Conservation (phyloP, 768 basidiomycete species). For the Glaciozyma antarctica region DNA sequence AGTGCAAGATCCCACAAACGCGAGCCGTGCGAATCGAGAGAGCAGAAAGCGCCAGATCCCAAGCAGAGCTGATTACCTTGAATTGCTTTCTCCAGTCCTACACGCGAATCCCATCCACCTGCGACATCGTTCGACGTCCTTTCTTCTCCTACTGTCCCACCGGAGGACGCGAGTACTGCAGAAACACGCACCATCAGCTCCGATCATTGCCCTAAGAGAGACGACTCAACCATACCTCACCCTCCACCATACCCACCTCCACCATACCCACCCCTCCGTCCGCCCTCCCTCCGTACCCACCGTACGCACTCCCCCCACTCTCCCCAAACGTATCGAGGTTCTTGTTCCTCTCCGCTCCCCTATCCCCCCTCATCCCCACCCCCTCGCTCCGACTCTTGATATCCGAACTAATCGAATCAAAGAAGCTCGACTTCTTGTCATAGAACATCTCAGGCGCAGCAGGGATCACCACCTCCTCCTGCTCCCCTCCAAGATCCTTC, state of each 20-base stretch:
- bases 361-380: constrained; percentile 11
- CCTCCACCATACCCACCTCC: not conserved
- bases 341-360: constrained; percentile 29
- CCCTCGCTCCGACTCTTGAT: constrained; percentile 21
- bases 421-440: constrained; percentile 36
- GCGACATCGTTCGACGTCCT: too few species aligned
- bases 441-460: constrained; percentile 29
- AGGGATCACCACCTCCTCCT: constrained; percentile 26
- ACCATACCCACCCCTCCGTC: not conserved
- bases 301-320: constrained; percentile 19
- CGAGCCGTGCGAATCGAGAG: too few species aligned
- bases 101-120: too few species aligned
- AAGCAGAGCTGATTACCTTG: too few species aligned
- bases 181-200: too few species aligned
- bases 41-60: too few species aligned
- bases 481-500: constrained; percentile 16
- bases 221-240: not conserved
- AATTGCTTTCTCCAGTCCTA: too few species aligned
- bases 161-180: too few species aligned
- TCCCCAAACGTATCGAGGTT: constrained; percentile 37
- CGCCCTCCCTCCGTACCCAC: not conserved
- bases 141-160: too few species aligned
- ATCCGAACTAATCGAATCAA: constrained; percentile 37
- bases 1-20: too few species aligned
- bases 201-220: too few species aligned